phyloP scores from a whole-genome alignment of 495 filamentous ascomycete species.

The Cladorrhinum samala region DNA sequence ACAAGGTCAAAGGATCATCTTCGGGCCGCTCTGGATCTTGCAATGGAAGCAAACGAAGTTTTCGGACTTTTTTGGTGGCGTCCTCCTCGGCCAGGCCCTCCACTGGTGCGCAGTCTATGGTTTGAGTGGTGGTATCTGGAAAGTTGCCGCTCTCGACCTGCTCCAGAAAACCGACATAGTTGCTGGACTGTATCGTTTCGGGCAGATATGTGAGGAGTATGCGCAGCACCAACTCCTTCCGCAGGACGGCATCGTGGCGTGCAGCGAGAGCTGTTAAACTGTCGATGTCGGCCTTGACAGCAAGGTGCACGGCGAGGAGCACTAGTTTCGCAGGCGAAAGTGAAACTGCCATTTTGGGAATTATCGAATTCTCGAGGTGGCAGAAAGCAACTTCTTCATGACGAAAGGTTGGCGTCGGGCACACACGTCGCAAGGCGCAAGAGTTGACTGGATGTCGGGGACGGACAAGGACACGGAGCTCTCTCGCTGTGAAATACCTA shows the following conservation, averaged over 20 bases:
- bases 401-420: not conserved
- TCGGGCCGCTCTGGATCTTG: conserved; percentile 39
- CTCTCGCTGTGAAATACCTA: not conserved
- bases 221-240: conserved; percentile 63
- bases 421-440: not conserved
- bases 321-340: conserved; percentile 56
- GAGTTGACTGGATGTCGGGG: not conserved
- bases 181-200: conserved; percentile 60
- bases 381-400: not conserved
- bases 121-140: conserved; percentile 18
- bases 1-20: conserved; percentile 56
- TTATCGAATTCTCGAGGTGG: not conserved
- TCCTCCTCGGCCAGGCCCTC: conserved; percentile 56
- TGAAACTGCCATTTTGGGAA: conserved; percentile 30
- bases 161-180: conserved; percentile 57
- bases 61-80: conserved; percentile 63
- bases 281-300: conserved; percentile 52
- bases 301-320: conserved; percentile 57
- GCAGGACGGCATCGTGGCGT: conserved; percentile 50
- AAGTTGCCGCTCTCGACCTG: conserved; percentile 45
- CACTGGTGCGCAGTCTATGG: conserved; percentile 55
- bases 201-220: conserved; percentile 82
- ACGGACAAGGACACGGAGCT: conserved; percentile 5
- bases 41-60: conserved; percentile 62
- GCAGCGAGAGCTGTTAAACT: conserved; percentile 57